phyloP scores from a whole-genome alignment of 2,329 filamentous ascomycete species.

The Beauveria sp. region DNA sequence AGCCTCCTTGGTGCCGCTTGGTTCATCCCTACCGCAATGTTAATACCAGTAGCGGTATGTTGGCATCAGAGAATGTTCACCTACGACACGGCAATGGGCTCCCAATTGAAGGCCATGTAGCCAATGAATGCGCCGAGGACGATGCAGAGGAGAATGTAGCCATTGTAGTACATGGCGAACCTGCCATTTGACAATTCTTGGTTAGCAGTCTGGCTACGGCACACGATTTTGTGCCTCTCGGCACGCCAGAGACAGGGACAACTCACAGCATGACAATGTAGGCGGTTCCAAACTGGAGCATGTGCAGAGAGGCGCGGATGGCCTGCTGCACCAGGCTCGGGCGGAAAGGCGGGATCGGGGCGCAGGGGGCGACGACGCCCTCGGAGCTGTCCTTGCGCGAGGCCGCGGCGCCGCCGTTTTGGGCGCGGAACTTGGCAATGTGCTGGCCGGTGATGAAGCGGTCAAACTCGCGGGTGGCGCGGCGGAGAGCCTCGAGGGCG shows the following conservation, averaged over 20 bases:
- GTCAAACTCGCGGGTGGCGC: conserved; percentile 65
- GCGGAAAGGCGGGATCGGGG: conserved; percentile 32
- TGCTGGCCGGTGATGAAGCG: conserved; percentile 52
- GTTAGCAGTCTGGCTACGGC: neutral
- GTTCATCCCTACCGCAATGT: conserved; percentile 17
- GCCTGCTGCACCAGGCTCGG: conserved; percentile 60
- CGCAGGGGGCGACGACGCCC: conserved; percentile 6
- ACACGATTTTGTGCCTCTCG: neutral
- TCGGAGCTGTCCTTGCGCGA: conserved; percentile 17
- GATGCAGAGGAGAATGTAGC: conserved; percentile 75
- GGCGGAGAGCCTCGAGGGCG: conserved; percentile 63
- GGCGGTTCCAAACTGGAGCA: conserved; percentile 63
- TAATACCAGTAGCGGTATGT: neutral
- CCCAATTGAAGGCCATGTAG: conserved; percentile 67
- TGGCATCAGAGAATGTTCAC: conserved; percentile 2
- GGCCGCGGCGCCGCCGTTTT: conserved; percentile 7
- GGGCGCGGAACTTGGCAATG: conserved; percentile 24
- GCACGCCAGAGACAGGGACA: neutral
- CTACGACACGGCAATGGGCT: conserved; percentile 33
- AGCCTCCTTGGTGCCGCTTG: conserved; percentile 28
- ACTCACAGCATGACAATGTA: conserved; percentile 68
- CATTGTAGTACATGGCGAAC: conserved; percentile 55
- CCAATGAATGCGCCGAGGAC: conserved; percentile 69
- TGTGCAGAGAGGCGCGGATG: conserved; percentile 59
- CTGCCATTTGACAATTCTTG: conserved; percentile 14